These are phyloP conservation scores for Talaromyces adpressus DNA, from an alignment of 495 filamentous ascomycete genomes.

Conservation along the genomic window DNA sequence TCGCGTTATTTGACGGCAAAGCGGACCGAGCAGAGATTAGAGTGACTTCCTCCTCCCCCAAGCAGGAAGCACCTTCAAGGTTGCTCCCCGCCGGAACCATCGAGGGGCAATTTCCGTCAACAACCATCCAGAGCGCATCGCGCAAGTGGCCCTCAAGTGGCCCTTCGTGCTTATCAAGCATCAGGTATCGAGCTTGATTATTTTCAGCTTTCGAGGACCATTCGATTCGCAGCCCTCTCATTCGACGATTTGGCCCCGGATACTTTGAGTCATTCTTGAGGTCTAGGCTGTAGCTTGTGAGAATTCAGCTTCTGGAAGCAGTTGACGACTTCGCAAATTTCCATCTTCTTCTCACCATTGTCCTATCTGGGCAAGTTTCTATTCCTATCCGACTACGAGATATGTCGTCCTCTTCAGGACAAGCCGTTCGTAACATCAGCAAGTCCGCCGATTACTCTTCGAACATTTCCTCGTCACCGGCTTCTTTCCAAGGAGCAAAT, in stretches of 20 bases:
- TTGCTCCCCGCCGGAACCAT: neutral
- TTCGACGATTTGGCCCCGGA: neutral
- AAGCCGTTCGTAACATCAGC: slow-evolving; percentile 26
- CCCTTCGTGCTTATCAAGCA: neutral
- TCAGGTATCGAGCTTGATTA: neutral
- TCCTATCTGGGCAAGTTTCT: neutral
- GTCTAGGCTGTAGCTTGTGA: neutral
- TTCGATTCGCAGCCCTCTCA: neutral
- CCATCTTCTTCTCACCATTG: neutral
- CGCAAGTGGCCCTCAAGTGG: slow-evolving; percentile 5
- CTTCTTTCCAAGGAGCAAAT: slow-evolving; percentile 30
- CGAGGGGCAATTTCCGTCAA: slow-evolving; percentile 7
- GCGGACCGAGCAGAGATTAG: neutral
- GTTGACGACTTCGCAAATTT: neutral
- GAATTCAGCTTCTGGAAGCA: neutral
- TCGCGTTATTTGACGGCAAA: neutral
- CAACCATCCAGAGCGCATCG: slow-evolving; percentile 3
- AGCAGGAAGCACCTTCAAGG: neutral
- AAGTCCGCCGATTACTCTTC: slow-evolving; percentile 36
- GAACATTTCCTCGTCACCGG: slow-evolving; percentile 28
- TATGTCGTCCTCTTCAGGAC: slow-evolving; percentile 46
- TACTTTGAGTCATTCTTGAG: neutral
- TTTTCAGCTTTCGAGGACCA: neutral
- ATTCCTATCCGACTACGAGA: slow-evolving; percentile 10
- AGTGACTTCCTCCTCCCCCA: neutral